Conservation (phyloP, 805 yeast genomes). For the Nakazawaea wickerhamii region DNA sequence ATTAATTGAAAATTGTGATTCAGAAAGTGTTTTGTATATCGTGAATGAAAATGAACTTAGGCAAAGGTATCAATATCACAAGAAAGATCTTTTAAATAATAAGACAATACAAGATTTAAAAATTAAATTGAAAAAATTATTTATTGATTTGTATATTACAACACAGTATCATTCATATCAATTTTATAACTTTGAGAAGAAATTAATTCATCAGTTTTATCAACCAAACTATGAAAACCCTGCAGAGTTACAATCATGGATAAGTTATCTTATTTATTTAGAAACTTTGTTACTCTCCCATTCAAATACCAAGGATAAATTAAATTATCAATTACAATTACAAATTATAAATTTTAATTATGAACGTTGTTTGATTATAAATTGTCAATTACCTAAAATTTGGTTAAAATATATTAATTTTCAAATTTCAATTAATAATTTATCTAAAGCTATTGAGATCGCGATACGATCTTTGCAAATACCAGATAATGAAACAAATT, state of each 20-base stretch:
- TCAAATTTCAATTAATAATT: constrained; percentile 32
- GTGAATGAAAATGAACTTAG: constrained; percentile 20
- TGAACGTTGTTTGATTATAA: constrained; percentile 42
- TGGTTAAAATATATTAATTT: constrained; percentile 49
- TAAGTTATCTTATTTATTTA: constrained; percentile 47
- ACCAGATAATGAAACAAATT: constrained; percentile 20
- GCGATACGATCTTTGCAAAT: constrained; percentile 7
- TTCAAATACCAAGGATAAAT: constrained; percentile 17
- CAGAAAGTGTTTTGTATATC: constrained; percentile 22
- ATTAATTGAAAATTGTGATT: constrained; percentile 29
- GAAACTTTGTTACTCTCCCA: constrained; percentile 21
- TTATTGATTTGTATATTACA: constrained; percentile 48
- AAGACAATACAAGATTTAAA: constrained; percentile 24
- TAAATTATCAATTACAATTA: constrained; percentile 18
- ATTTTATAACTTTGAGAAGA: constrained; percentile 43
- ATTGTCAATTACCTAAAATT: constrained; percentile 38
- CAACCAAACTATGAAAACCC: constrained; percentile 28
- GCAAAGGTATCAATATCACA: background rate
- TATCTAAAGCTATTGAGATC: constrained; percentile 31
- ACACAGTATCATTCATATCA: constrained; percentile 50
- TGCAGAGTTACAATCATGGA: constrained; percentile 56
- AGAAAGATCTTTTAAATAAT: constrained; percentile 10
- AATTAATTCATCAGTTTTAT: constrained; percentile 33
- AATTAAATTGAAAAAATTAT: constrained; percentile 38
- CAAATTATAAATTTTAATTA: constrained; percentile 30